A percentile compares a stretch with the other conserved stretches of the same genome.
Evolutionary conservation across 2,329 filamentous ascomycete genomes (phyloP).

Genomic region (Berkeleyomyces rouxiae): DNA sequence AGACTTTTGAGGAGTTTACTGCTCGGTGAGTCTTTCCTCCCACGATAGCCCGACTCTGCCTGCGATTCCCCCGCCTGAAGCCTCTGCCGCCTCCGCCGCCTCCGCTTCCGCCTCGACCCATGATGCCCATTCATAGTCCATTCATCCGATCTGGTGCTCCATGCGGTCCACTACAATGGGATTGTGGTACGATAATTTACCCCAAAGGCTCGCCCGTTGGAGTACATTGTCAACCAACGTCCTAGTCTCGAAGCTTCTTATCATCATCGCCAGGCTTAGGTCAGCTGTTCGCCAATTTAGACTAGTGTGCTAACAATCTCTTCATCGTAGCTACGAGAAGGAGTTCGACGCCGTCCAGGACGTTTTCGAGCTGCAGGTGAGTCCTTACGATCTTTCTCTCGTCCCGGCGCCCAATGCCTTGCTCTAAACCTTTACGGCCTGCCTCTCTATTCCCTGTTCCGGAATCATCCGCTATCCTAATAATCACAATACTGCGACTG

Average conservation of each 20-base stretch:
- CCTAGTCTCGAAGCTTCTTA: constrained; percentile 3
- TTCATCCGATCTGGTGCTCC: background rate
- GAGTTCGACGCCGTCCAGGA: constrained; percentile 96
- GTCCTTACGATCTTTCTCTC: constrained; percentile 18
- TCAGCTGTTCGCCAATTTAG: background rate
- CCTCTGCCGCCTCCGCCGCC: background rate
- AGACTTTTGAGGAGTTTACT: constrained; percentile 98
- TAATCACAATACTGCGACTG: constrained; percentile 4
- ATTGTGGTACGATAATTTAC: no score
- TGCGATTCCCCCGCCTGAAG: background rate
- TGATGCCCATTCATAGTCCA: background rate
- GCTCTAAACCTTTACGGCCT: background rate
- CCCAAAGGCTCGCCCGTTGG: no score
- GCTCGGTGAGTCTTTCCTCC: constrained; percentile 46
- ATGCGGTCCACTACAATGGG: no score
- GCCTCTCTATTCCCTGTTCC: background rate
- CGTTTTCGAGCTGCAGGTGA: constrained; percentile 98
- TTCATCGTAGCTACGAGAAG: constrained; percentile 66
- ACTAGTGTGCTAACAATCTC: constrained; percentile 3
- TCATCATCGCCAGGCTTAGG: background rate
- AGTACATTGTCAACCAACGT: background rate
- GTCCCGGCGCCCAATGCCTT: background rate
- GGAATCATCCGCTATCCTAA: constrained; percentile 6
- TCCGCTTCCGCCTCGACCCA: background rate
- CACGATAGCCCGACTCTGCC: background rate